phyloP scores from a whole-genome alignment of 2,329 filamentous ascomycete species.

The Penicillium concentricum region DNA sequence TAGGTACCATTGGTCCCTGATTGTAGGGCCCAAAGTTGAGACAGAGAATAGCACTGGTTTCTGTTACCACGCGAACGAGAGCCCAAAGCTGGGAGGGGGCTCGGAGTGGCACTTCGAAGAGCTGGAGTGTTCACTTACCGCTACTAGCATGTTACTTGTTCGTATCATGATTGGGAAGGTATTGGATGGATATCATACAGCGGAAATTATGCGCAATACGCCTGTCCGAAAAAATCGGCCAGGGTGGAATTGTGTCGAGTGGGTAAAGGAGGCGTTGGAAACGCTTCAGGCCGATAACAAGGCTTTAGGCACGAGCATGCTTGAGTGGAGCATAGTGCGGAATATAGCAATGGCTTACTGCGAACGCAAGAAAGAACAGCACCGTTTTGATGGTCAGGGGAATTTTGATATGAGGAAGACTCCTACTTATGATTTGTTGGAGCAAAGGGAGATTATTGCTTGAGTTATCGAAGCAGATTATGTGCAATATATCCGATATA shows the following conservation, averaged over 20 bases:
- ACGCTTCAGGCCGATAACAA: slow-evolving; percentile 28
- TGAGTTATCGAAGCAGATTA: not conserved
- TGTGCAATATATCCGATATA: not conserved
- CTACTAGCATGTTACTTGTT: slow-evolving; percentile 32
- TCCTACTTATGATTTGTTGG: slow-evolving; percentile 41
- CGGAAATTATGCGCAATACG: slow-evolving; percentile 29
- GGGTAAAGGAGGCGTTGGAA: slow-evolving; percentile 45
- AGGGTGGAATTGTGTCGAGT: slow-evolving; percentile 47
- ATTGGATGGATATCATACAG: slow-evolving; percentile 26
- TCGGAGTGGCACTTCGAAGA: slow-evolving; percentile 33
- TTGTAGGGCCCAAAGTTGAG: slow-evolving; percentile 41
- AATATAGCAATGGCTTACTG: slow-evolving; percentile 42
- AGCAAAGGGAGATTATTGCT: slow-evolving; percentile 23
- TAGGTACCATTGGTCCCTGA: slow-evolving; percentile 43
- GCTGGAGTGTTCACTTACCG: slow-evolving; percentile 13
- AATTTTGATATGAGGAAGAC: slow-evolving; percentile 31
- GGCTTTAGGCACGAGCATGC: slow-evolving; percentile 32
- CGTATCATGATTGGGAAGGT: slow-evolving; percentile 37
- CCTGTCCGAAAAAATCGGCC: slow-evolving; percentile 30
- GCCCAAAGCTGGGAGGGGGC: slow-evolving; percentile 3
- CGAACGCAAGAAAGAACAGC: slow-evolving; percentile 38
- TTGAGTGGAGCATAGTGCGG: slow-evolving; percentile 38
- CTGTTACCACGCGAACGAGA: slow-evolving; percentile 38
- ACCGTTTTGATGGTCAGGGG: slow-evolving; percentile 43
- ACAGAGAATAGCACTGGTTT: slow-evolving; percentile 16